Evolutionary conservation across 139 green algal genomes (phyloP).

Genomic region (Volvox africanus): DNA sequence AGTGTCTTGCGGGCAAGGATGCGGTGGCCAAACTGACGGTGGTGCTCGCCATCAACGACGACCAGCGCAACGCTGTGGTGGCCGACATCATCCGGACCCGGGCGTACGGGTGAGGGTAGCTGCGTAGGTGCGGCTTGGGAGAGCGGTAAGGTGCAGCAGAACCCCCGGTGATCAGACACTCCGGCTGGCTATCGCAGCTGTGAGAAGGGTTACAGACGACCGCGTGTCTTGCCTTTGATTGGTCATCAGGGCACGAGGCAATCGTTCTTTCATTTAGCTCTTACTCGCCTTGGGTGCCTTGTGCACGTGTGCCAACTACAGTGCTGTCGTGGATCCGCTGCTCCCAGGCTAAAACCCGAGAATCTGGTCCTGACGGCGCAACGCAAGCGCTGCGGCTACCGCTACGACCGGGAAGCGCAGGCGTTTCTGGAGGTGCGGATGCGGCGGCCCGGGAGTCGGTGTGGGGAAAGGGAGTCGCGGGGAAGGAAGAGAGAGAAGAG

Average conservation of each 20-base stretch:
- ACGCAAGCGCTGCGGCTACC: constrained; percentile 50
- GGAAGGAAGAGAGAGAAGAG: background rate
- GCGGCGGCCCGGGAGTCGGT: background rate
- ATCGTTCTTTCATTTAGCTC: too few relatives aligned
- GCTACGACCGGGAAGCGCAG: constrained; percentile 35
- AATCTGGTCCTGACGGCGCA: constrained; percentile 48
- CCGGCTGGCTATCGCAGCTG: too few relatives aligned
- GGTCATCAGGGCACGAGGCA: too few relatives aligned
- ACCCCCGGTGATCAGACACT: too few relatives aligned
- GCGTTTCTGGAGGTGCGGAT: constrained; percentile 33
- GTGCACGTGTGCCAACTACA: too few relatives aligned
- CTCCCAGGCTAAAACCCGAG: constrained; percentile 38
- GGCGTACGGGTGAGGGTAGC: constrained; percentile 47
- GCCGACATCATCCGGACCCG: constrained; percentile 39
- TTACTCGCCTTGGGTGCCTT: too few relatives aligned
- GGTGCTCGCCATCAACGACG: constrained; percentile 56
- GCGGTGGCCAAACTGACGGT: constrained; percentile 45
- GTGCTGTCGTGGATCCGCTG: too few relatives aligned
- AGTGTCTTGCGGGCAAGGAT: constrained; percentile 44
- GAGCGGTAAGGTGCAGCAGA: background rate
- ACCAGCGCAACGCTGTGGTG: constrained; percentile 56
- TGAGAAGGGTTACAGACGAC: too few relatives aligned
- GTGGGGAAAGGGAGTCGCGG: background rate
- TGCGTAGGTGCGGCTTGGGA: background rate
- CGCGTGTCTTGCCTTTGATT: too few relatives aligned